Evolutionary conservation across 441 rosid genomes (phyloP), one percentile per base, ranked within the genome.

Genomic region (Aquilaria agallochum): DNA sequence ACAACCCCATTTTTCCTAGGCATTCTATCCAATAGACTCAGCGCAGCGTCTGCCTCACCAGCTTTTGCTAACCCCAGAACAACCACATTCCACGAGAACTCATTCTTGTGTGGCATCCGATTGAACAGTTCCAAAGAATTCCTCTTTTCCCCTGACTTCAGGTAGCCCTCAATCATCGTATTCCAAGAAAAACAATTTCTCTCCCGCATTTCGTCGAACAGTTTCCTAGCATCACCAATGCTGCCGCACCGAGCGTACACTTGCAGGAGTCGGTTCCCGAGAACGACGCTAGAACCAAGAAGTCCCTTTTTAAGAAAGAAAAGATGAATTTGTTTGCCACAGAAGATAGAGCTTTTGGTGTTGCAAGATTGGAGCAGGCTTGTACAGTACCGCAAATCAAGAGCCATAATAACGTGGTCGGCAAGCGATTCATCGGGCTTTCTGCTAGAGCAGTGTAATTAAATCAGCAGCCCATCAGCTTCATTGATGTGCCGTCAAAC

Each of bases 141-240:
- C 0, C 44, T 71, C 56, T 55, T 70, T 12, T 81, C 62, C 40
- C 95, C 89, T 11, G 60, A 71, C 48, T 71, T 84, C 87, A 90
- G 59, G 55, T 81, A 86, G 50, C 90, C 95, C 69, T 89, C 94
- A 62, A 89, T 77, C 74, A 92, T 72, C 2, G 90, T 76, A 76
- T 92, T 92, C 96, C 95, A 92, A 1, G 96, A 75, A 73, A 88
- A 92, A 72, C 49, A 69, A 72, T 86, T 92, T 69, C 77, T 79
- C 0, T 61, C 66, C 11, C 83, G 78, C 94, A 92, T 84, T 79
- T 86, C 92, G 13, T 86, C 84, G 75, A 87, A 90, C 81, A 90
- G 32, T 4, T 57, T 74, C 53, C 60, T 76, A 0, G 92, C 95
- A 27, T 73, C 72, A 1, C 14, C 31, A 67, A 78, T 61, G 45